These are phyloP conservation scores for Tubosaeta sp. DNA, from an alignment of 768 basidiomycete species.

Conservation along the genomic window DNA sequence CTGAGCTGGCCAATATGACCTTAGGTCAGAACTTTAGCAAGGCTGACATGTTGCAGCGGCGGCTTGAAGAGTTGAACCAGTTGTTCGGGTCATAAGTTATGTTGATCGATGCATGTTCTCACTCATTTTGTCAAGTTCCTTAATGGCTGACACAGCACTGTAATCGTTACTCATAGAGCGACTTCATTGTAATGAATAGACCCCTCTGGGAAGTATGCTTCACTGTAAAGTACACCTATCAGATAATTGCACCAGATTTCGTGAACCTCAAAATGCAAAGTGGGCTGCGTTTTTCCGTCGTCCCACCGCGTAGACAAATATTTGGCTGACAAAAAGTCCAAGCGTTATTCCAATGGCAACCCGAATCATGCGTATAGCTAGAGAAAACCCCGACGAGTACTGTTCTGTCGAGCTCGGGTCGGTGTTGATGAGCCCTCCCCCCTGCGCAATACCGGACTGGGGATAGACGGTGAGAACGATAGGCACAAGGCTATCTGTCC, in stretches of 20 bases:
- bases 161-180: slow-evolving; percentile 32
- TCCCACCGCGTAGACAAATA: slow-evolving; percentile 71
- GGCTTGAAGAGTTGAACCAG: slow-evolving; percentile 82
- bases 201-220: slow-evolving; percentile 3
- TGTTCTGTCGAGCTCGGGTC: slow-evolving; percentile 49
- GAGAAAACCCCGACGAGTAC: slow-evolving; percentile 73
- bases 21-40: slow-evolving; percentile 84
- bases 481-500: not conserved
- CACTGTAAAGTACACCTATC: not conserved
- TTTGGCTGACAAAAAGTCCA: slow-evolving; percentile 78
- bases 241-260: not conserved
- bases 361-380: slow-evolving; percentile 79
- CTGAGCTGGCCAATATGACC: slow-evolving; percentile 90
- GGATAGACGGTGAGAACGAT: slow-evolving; percentile 17
- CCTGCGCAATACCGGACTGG: slow-evolving; percentile 73
- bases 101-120: slow-evolving; percentile 15
- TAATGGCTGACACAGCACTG: slow-evolving; percentile 19
- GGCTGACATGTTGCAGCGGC: slow-evolving; percentile 79
- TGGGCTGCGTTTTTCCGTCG: slow-evolving; percentile 67
- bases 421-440: slow-evolving; percentile 58
- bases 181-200: slow-evolving; percentile 31
- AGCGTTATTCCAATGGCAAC: slow-evolving; percentile 85
- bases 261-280: slow-evolving; percentile 60
- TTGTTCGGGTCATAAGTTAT: slow-evolving; percentile 54
- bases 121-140: slow-evolving; percentile 13